A percentile compares a stretch with the other conserved stretches of the same genome.
phyloP scores from a whole-genome alignment of 345 rosid genomes.

The Acer yangbiense region DNA sequence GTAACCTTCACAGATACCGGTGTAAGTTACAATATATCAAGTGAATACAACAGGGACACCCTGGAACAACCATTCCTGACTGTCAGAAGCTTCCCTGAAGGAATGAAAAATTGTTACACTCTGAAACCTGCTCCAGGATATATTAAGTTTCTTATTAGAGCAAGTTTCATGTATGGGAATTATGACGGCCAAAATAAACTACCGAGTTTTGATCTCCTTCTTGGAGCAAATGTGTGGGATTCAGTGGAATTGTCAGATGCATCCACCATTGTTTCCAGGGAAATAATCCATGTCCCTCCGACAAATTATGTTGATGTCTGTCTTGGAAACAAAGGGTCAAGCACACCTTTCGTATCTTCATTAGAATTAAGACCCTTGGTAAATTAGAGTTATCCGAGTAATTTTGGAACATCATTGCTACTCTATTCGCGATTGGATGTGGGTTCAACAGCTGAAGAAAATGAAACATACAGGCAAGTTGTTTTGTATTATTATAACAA shows the following conservation, averaged over 20 bases:
- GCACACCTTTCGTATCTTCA: conserved; percentile 23
- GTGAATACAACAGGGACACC: not conserved
- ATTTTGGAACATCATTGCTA: not conserved
- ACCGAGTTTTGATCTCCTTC: conserved; percentile 14
- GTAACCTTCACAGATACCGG: not conserved
- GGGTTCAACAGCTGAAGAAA: not conserved
- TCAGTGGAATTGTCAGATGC: conserved; percentile 1
- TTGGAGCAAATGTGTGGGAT: conserved; percentile 24
- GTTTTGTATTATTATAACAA: no score
- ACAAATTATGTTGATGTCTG: not conserved
- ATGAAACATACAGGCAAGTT: not conserved
- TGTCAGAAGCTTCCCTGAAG: conserved; percentile 22
- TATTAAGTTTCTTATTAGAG: conserved; percentile 22
- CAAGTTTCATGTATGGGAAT: conserved; percentile 30
- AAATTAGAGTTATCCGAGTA: conserved; percentile 11
- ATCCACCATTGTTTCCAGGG: not conserved
- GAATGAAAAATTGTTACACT: conserved; percentile 26
- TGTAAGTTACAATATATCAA: not conserved
- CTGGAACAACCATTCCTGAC: not conserved
- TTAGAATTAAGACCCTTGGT: conserved; percentile 21
- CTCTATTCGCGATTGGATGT: not conserved
- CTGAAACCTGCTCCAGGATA: not conserved
- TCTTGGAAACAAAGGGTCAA: conserved; percentile 10
- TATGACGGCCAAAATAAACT: conserved; percentile 13
- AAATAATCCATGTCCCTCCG: not conserved